Percentiles rank a stretch among this genome's conserved stretches.
These are phyloP conservation scores for Plasmodium gallinaceum DNA, from an alignment of 169 alveolate species.

Conservation along the genomic window DNA sequence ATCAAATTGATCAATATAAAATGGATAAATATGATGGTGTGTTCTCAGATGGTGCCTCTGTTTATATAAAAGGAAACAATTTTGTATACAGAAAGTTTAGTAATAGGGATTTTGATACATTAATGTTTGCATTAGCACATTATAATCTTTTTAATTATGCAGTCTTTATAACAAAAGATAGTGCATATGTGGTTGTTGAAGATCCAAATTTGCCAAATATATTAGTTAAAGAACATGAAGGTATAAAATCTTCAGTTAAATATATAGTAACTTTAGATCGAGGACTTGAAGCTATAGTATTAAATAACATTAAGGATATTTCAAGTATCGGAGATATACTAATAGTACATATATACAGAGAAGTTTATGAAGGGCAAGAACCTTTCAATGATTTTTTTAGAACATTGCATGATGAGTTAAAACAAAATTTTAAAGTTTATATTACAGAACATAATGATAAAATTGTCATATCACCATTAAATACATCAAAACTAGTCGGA, in stretches of 20 bases:
- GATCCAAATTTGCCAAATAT: neutral
- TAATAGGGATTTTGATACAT: conserved; percentile 21
- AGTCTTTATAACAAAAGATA: conserved; percentile 24
- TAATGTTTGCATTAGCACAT: conserved; percentile 21
- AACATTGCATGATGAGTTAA: conserved; percentile 10
- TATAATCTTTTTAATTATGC: conserved; percentile 26
- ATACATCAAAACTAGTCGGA: conserved; percentile 37
- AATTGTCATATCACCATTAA: conserved; percentile 36
- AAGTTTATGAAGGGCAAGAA: conserved; percentile 29
- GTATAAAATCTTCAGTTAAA: neutral
- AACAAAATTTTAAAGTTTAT: conserved; percentile 21
- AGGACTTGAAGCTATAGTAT: conserved; percentile 11
- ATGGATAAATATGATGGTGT: conserved; percentile 43
- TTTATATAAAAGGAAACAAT: conserved; percentile 33
- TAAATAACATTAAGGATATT: conserved; percentile 24
- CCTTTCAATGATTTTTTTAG: neutral
- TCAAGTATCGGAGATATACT: conserved; percentile 53
- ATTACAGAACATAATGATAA: neutral
- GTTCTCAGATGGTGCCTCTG: conserved; percentile 45
- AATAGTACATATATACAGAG: conserved; percentile 8
- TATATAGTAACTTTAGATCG: neutral
- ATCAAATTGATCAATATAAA: conserved; percentile 25
- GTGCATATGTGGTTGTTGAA: conserved; percentile 22
- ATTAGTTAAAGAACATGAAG: neutral
- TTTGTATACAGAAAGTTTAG: conserved; percentile 16